Evolutionary conservation across 306 rosid genomes (phyloP).

Genomic region (Fragaria ananassa): DNA sequence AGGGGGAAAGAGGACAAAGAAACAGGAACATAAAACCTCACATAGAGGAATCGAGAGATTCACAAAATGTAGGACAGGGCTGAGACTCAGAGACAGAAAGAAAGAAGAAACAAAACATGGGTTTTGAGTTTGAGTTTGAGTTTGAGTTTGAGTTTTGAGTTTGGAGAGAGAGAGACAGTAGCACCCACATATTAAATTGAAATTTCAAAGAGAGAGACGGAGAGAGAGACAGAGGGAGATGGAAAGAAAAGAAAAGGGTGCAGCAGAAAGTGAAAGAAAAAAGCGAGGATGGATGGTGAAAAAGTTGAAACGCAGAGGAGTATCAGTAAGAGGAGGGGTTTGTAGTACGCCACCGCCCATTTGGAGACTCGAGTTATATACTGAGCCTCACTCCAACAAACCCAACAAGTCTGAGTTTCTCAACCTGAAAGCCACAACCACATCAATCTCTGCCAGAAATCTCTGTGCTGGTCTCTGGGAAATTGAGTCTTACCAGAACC

Average conservation of each 20-base stretch:
- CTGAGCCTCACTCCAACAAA: constrained; percentile 7
- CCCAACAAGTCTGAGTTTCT: constrained; percentile 41
- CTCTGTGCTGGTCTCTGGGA: constrained; percentile 78
- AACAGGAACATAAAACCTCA: constrained; percentile 10
- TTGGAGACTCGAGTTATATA: constrained; percentile 44
- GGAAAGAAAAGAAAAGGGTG: constrained; percentile 29
- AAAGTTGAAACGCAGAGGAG: constrained; percentile 42
- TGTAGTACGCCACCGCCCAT: constrained; percentile 27
- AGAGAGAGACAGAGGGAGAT: not conserved
- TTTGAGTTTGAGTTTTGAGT: not conserved
- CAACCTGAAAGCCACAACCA: constrained; percentile 24
- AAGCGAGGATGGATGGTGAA: constrained; percentile 42
- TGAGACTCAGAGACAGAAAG: not conserved
- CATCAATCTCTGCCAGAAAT: constrained; percentile 62
- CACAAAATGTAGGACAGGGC: constrained; percentile 18
- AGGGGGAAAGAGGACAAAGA: not conserved
- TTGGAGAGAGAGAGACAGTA: too few relatives aligned
- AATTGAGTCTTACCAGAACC: constrained; percentile 44
- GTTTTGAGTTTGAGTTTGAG: not conserved
- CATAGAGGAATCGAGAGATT: not conserved
- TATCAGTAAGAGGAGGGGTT: constrained; percentile 47
- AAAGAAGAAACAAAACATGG: constrained; percentile 8
- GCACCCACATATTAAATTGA: too few relatives aligned
- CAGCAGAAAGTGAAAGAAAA: constrained; percentile 33
- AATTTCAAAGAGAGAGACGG: too few relatives aligned